phyloP scores from a whole-genome alignment of 2,329 filamentous ascomycete genomes.

The Bipolaris bicolor region DNA sequence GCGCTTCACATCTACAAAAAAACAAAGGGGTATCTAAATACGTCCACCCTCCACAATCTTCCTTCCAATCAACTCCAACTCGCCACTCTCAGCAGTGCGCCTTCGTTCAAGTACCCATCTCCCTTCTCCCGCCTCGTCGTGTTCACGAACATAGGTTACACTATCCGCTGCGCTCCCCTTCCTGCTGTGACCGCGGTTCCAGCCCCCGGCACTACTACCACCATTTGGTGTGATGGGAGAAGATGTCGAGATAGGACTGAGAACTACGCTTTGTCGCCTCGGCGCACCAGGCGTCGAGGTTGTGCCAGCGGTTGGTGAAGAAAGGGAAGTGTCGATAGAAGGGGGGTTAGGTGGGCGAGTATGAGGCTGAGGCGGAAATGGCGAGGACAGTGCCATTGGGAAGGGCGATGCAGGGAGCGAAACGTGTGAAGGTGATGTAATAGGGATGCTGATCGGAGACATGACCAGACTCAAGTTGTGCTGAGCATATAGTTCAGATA shows the following conservation, averaged over 20 bases:
- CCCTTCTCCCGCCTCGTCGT: constrained; percentile 63
- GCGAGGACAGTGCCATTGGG: constrained; percentile 33
- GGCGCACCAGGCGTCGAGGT: constrained; percentile 27
- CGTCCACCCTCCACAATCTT: constrained; percentile 66
- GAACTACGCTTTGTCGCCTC: constrained; percentile 38
- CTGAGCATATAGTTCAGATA: constrained; percentile 23
- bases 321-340: constrained; percentile 34
- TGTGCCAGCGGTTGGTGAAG: constrained; percentile 30
- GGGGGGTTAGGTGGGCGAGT: constrained; percentile 27
- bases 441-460: constrained; percentile 17
- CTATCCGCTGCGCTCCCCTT: constrained; percentile 65
- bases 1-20: background rate
- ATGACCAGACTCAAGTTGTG: constrained; percentile 22
- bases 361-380: constrained; percentile 24
- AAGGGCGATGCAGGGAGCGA: constrained; percentile 33
- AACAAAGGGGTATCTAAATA: constrained; percentile 33
- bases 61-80: constrained; percentile 68
- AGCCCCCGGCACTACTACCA: constrained; percentile 19
- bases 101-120: constrained; percentile 74
- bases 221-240: constrained; percentile 42
- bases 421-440: constrained; percentile 30
- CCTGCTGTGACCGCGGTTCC: constrained; percentile 43
- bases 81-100: constrained; percentile 68
- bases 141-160: constrained; percentile 69
- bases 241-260: constrained; percentile 42